These are phyloP conservation scores for Colletotrichum gigasporum DNA, from an alignment of 2,329 filamentous ascomycete species.

Conservation along the genomic window DNA sequence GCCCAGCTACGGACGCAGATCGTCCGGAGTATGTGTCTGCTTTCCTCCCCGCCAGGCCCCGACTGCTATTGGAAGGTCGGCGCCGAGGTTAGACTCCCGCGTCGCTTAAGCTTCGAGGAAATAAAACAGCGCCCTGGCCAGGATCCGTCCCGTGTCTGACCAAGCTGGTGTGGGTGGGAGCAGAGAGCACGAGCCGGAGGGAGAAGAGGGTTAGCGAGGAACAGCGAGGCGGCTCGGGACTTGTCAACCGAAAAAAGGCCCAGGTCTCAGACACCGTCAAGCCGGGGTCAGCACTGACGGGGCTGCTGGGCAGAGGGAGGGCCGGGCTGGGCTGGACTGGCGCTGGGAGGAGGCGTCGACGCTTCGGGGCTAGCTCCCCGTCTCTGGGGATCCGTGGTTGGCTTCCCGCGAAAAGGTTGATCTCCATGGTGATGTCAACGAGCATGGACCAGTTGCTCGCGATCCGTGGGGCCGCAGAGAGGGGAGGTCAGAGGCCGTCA, in stretches of 20 bases:
- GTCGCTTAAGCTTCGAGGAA: background rate
- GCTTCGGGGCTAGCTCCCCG: background rate
- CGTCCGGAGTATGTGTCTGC: background rate
- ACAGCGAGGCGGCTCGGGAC: too few species aligned
- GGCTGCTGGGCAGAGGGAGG: too few species aligned
- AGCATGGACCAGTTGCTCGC: background rate
- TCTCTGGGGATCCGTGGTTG: background rate
- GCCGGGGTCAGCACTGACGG: too few species aligned
- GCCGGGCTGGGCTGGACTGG: too few species aligned
- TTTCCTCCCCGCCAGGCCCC: background rate
- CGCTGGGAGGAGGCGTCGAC: too few species aligned
- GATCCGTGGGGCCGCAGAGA: too few species aligned
- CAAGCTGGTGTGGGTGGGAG: background rate
- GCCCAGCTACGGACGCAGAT: background rate
- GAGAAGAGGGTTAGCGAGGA: too few species aligned
- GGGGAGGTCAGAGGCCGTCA: too few species aligned
- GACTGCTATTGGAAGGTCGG: background rate
- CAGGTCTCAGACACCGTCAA: slow-evolving; percentile 5
- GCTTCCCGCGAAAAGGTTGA: background rate
- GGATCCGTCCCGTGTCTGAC: too few species aligned
- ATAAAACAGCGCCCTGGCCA: background rate
- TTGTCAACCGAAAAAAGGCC: background rate
- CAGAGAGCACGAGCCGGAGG: background rate
- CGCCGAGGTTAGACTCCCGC: background rate
- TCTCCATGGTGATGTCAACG: slow-evolving; percentile 2